phyloP scores from a whole-genome alignment of 306 rosid species.

The Macrotyloma uniflorum region DNA sequence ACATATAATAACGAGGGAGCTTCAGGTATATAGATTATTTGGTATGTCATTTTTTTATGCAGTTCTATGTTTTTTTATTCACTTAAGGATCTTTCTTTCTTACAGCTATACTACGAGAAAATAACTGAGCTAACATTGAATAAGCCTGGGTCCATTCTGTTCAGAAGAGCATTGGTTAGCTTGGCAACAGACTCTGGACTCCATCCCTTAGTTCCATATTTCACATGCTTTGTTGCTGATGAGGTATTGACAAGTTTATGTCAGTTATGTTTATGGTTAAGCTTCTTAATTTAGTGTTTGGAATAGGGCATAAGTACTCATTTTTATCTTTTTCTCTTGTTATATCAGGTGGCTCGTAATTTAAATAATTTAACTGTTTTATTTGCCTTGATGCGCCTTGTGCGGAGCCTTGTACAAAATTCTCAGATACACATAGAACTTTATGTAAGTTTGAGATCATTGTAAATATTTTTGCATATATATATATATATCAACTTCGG shows the following conservation, averaged over 20 bases:
- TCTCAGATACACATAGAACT: conserved; percentile 82
- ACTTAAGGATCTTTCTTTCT: conserved; percentile 31
- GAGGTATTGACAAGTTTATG: conserved; percentile 59
- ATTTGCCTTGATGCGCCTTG: conserved; percentile 82
- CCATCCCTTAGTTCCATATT: conserved; percentile 88
- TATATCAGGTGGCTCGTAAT: conserved; percentile 68
- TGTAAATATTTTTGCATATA: conserved; percentile 23
- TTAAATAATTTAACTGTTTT: conserved; percentile 54
- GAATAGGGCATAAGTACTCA: conserved; percentile 32
- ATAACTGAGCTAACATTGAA: conserved; percentile 62
- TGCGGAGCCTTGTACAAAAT: conserved; percentile 79
- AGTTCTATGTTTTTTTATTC: conserved; percentile 24
- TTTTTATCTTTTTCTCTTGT: conserved; percentile 30
- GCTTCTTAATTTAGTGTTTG: not conserved
- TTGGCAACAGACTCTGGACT: conserved; percentile 84
- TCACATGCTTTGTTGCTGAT: conserved; percentile 74
- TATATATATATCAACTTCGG: not conserved
- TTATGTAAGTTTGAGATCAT: conserved; percentile 67
- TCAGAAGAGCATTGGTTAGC: conserved; percentile 76
- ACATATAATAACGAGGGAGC: conserved; percentile 80
- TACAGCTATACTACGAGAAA: conserved; percentile 85
- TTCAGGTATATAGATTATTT: conserved; percentile 59
- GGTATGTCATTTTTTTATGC: not conserved
- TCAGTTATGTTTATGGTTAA: conserved; percentile 10
- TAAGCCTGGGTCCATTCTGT: conserved; percentile 64